Conservation (phyloP, 179 eudicot genomes). For the Patellifolia procumbens region DNA sequence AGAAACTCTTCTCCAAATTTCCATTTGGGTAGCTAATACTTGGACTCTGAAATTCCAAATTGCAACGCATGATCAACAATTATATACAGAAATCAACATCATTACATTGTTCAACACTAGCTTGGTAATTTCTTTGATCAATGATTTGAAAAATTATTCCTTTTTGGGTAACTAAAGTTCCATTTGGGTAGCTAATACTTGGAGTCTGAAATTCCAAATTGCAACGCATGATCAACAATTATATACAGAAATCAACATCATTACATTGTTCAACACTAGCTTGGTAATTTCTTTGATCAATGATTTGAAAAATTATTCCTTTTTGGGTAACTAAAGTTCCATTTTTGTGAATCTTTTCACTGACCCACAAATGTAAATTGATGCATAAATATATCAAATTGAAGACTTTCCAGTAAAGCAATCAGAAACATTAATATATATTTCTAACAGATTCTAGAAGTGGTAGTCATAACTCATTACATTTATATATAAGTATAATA, state of each 20-base stretch:
- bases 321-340: too few species aligned
- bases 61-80: slow-evolving; percentile 18
- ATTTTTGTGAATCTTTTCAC: neutral
- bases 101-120: neutral
- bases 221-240: slow-evolving; percentile 18
- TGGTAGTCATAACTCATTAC: too few species aligned
- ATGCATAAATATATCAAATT: neutral
- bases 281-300: too few species aligned
- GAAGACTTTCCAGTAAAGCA: neutral
- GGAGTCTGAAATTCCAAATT: slow-evolving; percentile 36
- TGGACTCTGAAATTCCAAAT: slow-evolving; percentile 37
- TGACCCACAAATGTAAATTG: neutral
- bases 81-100: neutral
- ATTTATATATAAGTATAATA: neutral
- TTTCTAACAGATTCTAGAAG: neutral
- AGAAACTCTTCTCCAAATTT: slow-evolving; percentile 33
- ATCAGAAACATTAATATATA: neutral
- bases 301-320: too few species aligned
- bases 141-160: too few species aligned
- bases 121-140: too few species aligned
- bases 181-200: slow-evolving; percentile 36
- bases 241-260: neutral
- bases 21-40: slow-evolving; percentile 38
- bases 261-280: neutral
- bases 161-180: too few species aligned